Percentiles rank a stretch among this genome's conserved stretches.
phyloP scores from a whole-genome alignment of 1,284 basidiomycete species.

The Polyporus tsugae region DNA sequence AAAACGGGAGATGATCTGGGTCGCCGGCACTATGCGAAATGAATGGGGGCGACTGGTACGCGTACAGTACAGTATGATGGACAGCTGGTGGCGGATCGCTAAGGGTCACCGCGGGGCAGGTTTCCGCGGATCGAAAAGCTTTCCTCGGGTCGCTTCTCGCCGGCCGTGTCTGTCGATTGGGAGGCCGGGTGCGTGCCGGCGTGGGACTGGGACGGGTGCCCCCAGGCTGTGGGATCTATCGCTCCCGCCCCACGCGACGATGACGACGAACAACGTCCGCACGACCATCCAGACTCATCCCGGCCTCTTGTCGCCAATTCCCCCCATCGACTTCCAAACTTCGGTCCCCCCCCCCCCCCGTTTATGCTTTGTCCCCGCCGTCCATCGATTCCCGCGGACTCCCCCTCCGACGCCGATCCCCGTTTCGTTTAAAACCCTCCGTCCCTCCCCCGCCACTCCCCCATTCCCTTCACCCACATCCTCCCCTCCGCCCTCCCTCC shows the following conservation, averaged over 20 bases:
- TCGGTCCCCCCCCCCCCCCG: not conserved
- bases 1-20: not conserved
- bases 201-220: not conserved
- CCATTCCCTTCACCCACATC: slow-evolving; percentile 4
- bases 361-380: slow-evolving; percentile 4
- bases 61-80: slow-evolving; percentile 4
- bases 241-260: slow-evolving; percentile 10
- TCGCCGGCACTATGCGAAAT: not conserved
- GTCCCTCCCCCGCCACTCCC: not conserved
- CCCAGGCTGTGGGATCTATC: slow-evolving; percentile 2
- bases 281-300: not conserved
- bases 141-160: not conserved
- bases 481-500: not conserved
- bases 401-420: not conserved
- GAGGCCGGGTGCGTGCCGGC: not conserved
- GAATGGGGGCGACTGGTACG: not conserved
- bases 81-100: slow-evolving; percentile 4
- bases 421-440: slow-evolving; percentile 7
- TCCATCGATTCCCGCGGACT: not conserved
- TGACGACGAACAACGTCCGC: not conserved
- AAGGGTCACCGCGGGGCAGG: slow-evolving; percentile 3
- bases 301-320: slow-evolving; percentile 3
- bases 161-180: not conserved
- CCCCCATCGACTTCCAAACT: not conserved
- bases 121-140: not conserved